Evolutionary conservation across 2,329 filamentous ascomycete species (phyloP).

Genomic region (Fusarium decemcellulare): DNA sequence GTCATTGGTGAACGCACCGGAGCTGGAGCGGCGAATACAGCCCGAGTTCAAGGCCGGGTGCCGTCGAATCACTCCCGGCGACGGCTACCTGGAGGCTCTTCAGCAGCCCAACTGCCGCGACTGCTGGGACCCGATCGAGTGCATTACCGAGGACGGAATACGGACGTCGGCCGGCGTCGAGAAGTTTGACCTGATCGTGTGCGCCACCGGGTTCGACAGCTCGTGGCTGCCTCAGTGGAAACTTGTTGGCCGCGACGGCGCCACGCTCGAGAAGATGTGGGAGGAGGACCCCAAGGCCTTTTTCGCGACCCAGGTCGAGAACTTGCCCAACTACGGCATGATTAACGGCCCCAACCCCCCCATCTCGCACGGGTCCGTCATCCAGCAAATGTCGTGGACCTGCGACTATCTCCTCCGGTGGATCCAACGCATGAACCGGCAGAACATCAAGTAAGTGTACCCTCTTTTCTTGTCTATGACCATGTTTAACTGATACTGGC

Average conservation of each 20-base stretch:
- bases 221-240: constrained; percentile 6
- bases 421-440: constrained; percentile 13
- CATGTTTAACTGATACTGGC: not conserved
- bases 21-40: not conserved
- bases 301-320: not conserved
- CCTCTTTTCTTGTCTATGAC: rapidly evolving
- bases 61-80: constrained; percentile 3
- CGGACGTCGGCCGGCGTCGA: not conserved
- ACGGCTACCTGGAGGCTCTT: constrained; percentile 10
- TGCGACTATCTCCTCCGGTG: constrained; percentile 14
- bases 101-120: constrained; percentile 1
- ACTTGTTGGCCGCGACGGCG: not conserved
- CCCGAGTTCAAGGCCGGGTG: constrained; percentile 6
- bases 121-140: not conserved
- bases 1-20: constrained; percentile 7
- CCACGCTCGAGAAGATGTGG: constrained; percentile 4
- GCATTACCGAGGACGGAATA: not conserved
- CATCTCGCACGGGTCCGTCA: not conserved
- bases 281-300: constrained; percentile 10
- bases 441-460: constrained; percentile 16
- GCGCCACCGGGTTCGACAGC: constrained; percentile 13
- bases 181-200: constrained; percentile 15
- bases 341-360: constrained; percentile 9
- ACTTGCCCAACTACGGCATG: constrained; percentile 10
- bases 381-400: constrained; percentile 9